Evolutionary conservation across 106 monocot genomes (phyloP), one percentile per base, ranked within the genome.

Genomic region (Platanthera zijinensis): DNA sequence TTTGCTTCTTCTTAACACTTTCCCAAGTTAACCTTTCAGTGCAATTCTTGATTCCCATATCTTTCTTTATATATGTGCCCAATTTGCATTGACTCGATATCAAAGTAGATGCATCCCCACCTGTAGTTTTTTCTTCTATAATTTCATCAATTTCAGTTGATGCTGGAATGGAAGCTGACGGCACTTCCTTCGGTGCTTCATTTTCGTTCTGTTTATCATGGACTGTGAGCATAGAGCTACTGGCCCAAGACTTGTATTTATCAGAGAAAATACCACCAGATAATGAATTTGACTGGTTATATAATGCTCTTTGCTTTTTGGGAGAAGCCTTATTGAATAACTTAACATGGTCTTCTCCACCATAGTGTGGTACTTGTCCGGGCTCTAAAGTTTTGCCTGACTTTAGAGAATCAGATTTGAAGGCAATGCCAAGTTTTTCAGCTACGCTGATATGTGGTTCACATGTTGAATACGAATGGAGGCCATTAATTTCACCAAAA

Each of bases 251-350:
- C 70, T 70, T 70, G 0, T 48, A 52, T 50, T 50, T 51, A 51
- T 72, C 51, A 19, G 54, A 12, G 69, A 52, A 51, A 68, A 68
- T 77, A 50, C 50, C 13, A 28, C 51, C 50, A 67, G 51, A 52
- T 10, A 51, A 51, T 14, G 5, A 49, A 69, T 72, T 80, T 74
- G 47, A 80, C 4, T 62, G 49, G 6, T 52, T 80, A 75, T n/a
- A 75, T 80, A 48, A 64, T 59, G 52, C 39, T 80, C 74, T 80
- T 74, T 66, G 74, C 68, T 75, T 75, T 59, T n/a, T 51, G 18
- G 72, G 72, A 5, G 59, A 72, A n/a, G 30, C 14, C 39, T 49
- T 49, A 18, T 5, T 30, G 59, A 71, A 48, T 10, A 48, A 50
- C 5, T 57, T 72, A 11, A 28, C 52, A 72, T 71, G 15, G 17